Evolutionary conservation across 495 filamentous ascomycete species (phyloP), one percentile per base, ranked within the genome.

Genomic region (Chaetomidium leptoderma): DNA sequence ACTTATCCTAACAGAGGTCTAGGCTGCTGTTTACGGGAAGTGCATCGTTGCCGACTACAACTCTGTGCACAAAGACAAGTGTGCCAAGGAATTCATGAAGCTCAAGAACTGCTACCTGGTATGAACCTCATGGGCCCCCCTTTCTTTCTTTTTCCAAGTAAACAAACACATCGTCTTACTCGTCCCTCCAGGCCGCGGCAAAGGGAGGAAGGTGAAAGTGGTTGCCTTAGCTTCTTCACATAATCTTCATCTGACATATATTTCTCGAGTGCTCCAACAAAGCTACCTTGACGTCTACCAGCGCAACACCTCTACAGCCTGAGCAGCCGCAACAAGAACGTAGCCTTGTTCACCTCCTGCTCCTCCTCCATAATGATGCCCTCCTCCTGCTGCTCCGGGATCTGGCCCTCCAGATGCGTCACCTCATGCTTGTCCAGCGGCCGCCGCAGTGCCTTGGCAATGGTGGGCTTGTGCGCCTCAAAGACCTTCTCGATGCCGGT

Each of bases 31-130:
- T 16, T 99, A 97, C 65, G 93, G 93, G 50, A 91, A 91, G 78
- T 99, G 93, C 69, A 83, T 99, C 56, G 78, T 93, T 33, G 83
- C 83, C 9, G 92, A 99, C 68, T 97, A 95, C 72, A 92, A 91
- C 66, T 83, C 89, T 23, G 83, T 97, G 5, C 81, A 92, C 61
- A 95, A 95, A 63, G 90, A 97, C 70, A 91, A 92, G 77, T 99
- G 93, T 66, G 77, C 79, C 3, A 83, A 82, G 48, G 90, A 97
- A 66, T 97, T 99, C 58, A 72, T 95, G 71, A 83, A 73, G 61
- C 70, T 97, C 48, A 96, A 96, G 71, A 79, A 97, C 59, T 99
- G 93, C 70, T 92, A 88, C 64, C 60, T 93, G 64, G 92, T 97
- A 79, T 70, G 83, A 35, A 19, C 24, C 17, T 50, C 42, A 2